Evolutionary conservation across 371 early-diverging fungal species (phyloP).

Genomic region (Mucor saturninus): DNA sequence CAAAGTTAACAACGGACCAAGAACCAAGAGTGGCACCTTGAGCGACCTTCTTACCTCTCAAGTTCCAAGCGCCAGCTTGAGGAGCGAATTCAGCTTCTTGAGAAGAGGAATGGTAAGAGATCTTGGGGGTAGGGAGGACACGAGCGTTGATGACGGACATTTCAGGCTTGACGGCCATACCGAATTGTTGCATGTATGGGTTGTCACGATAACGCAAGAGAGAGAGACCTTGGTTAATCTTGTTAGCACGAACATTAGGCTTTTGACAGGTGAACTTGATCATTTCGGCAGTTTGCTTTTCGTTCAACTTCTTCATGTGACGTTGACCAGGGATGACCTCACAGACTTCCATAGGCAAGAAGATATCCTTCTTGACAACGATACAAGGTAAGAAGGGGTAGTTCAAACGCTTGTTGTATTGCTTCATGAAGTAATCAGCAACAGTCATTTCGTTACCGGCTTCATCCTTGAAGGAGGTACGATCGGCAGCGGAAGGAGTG

Average conservation of each 20-base stretch:
- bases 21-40: conserved; percentile 77
- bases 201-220: conserved; percentile 60
- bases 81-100: conserved; percentile 75
- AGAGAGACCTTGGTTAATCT: conserved; percentile 59
- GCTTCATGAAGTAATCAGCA: conserved; percentile 75
- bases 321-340: conserved; percentile 85
- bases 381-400: conserved; percentile 90
- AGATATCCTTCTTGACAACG: conserved; percentile 66
- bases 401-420: conserved; percentile 71
- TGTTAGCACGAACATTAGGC: conserved; percentile 74
- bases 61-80: conserved; percentile 89
- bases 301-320: conserved; percentile 79
- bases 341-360: conserved; percentile 93
- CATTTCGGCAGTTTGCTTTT: conserved; percentile 92
- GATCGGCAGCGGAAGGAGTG: conserved; percentile 67
- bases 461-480: conserved; percentile 71
- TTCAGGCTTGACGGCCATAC: conserved; percentile 70
- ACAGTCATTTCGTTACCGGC: conserved; percentile 65
- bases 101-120: conserved; percentile 67
- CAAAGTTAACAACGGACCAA: conserved; percentile 84
- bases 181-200: conserved; percentile 69
- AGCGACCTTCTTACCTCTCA: conserved; percentile 83
- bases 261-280: conserved; percentile 89
- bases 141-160: conserved; percentile 68
- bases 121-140: conserved; percentile 77